Evolutionary conservation across 2,329 filamentous ascomycete genomes (phyloP), one percentile per base, ranked within the genome.

Genomic region (Aspergillus glaucus): DNA sequence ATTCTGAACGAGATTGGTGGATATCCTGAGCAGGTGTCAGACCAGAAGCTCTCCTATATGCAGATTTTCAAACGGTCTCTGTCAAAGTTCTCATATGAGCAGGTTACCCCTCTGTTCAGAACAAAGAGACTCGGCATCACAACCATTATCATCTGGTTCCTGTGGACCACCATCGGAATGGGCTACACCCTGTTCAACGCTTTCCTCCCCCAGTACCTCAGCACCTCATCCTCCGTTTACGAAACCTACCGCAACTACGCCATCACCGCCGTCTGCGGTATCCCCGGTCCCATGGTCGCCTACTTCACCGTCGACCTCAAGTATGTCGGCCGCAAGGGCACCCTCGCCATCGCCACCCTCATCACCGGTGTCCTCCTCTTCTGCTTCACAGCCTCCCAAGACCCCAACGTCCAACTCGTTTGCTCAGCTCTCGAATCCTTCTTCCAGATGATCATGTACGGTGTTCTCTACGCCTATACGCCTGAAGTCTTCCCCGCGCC

Each of bases 101-200:
- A 82, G 14, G 76, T 92, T 53, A 75, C 76, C 0, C 84, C 86
- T 0, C 77, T 93, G 0, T 80, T 80, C 61, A 61, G 63, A 19
- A 72, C 67, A 47, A 71, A 68, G 62, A 72, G 67, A 40, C 63
- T 79, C 30, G 76, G 63, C 4, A 51, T 72, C n/a, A 75, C 51
- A 62, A 56, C 77, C 17, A 54, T 65, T n/a, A 64, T 80, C 1
- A 65, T 92, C 44, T 90, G 86, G 86, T 86, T 90, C 67, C 83
- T 82, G 64, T 94, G 88, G 88, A 78, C 84, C 0, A 84, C 82
- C 10, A 91, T 94, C 56, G 88, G 88, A 46, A 87, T 94, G 81
- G 88, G 85, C 1, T 94, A 92, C 60, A 88, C 88, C 0, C 79
- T 95, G 4, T 95, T 92, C 78, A 93, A 92, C 68, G 86, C 87